Evolutionary conservation across 2,329 filamentous ascomycete species (phyloP), one percentile per base, ranked within the genome.

Genomic region (Cladosporium sphaerospermum): DNA sequence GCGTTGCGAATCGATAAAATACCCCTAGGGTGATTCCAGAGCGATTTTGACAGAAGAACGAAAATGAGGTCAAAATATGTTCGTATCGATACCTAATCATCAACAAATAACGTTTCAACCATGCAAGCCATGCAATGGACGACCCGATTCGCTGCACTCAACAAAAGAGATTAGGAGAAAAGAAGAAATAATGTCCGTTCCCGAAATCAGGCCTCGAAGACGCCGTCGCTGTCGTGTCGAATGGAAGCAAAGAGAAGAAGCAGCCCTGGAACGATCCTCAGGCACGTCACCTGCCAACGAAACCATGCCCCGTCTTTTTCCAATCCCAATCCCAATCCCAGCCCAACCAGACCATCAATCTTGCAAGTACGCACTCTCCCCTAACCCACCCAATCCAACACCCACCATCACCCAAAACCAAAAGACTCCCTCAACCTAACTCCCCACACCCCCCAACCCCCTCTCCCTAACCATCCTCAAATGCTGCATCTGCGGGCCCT

Each of bases 401-500:
- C 10, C 34, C 10, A 11, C 34, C 34, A 11, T 4, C 10, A 4
- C 34, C n/a, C n/a, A 36, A 5, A 36, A 36, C 5, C 7, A 5
- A 9, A 36, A 36, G 14, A 36, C 10, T 4, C 34, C 10, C 5
- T 36, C 28, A 14, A 9, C 3, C 18, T 28, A 56, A 28, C 49
- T 52, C 33, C 54, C 53, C 37, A 56, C 45, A 9, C 50, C 54
- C 11, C 54, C 54, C 32, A 43, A 56, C 40, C 49, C 42, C 46
- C 45, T 52, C 54, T 62, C 61, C 54, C 61, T 59, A 41, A 60
- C 55, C 43, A 64, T 59, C 37, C 60, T 60, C 31, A 59, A 39
- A 23, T 63, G 57, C 39, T 53, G 47, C 37, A 59, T 58, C 47
- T 56, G 58, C 28, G 56, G 58, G 19, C 54, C 55, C 11, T 55